phyloP scores from a whole-genome alignment of 768 basidiomycete species.

The Ramaria rubella region DNA sequence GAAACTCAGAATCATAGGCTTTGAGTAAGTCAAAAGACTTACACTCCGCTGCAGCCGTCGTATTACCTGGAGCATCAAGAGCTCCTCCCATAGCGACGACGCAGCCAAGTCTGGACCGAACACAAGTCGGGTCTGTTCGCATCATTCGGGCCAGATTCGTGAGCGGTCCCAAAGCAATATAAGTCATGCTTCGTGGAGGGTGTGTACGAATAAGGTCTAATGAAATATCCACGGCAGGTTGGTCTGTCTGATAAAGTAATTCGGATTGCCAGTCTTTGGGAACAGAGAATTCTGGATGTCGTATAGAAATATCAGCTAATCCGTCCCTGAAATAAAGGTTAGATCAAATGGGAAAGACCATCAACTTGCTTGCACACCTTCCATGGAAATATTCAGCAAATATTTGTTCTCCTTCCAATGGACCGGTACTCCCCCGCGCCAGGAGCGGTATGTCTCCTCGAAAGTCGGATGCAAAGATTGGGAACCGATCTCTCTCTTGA shows the following conservation, averaged over 20 bases:
- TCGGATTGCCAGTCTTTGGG: conserved; percentile 21
- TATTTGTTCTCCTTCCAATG: conserved; percentile 64
- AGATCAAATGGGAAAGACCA: not conserved
- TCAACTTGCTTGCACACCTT: conserved; percentile 35
- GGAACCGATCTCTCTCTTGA: conserved; percentile 48
- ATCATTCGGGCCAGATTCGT: conserved; percentile 74
- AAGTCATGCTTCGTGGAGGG: conserved; percentile 53
- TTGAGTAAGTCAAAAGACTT: conserved; percentile 21
- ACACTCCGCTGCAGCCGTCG: conserved; percentile 79
- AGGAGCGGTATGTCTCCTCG: conserved; percentile 47
- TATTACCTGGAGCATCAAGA: conserved; percentile 86
- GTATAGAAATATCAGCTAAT: conserved; percentile 48
- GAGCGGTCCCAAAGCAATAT: conserved; percentile 68
- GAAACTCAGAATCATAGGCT: not conserved
- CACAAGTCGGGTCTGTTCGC: conserved; percentile 43
- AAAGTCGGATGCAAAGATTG: conserved; percentile 43
- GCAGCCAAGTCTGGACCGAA: conserved; percentile 58
- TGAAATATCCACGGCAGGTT: conserved; percentile 47
- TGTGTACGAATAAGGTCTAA: conserved; percentile 47
- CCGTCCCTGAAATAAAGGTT: conserved; percentile 49
- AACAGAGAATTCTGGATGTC: conserved; percentile 58
- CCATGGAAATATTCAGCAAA: conserved; percentile 85
- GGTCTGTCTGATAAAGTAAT: conserved; percentile 41
- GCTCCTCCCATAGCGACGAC: conserved; percentile 92
- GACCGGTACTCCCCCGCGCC: conserved; percentile 54